These are phyloP conservation scores for Dimargaris verticillata DNA, from an alignment of 192 early-diverging fungal species.

Conservation along the genomic window DNA sequence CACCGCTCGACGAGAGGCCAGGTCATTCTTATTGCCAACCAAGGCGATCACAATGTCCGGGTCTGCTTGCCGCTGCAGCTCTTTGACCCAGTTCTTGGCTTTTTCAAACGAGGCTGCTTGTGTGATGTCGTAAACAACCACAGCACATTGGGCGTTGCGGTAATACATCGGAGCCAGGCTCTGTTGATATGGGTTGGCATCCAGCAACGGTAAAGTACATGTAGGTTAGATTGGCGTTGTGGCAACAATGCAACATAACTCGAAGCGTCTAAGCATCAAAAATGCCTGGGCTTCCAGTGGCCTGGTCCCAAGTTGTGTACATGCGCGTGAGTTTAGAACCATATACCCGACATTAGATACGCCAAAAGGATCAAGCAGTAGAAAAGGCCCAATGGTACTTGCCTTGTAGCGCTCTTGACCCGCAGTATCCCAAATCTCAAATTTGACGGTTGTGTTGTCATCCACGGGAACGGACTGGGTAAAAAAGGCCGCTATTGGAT, in stretches of 20 bases:
- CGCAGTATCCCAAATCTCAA: slow-evolving; percentile 81
- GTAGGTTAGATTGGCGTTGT: no score
- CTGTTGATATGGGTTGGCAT: slow-evolving; percentile 11
- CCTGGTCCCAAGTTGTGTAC: no score
- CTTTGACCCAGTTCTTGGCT: slow-evolving; percentile 57
- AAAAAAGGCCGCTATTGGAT: slow-evolving; percentile 37
- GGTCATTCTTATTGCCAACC: slow-evolving; percentile 50
- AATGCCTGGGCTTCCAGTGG: no score
- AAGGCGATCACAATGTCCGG: slow-evolving; percentile 58
- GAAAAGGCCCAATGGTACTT: neutral
- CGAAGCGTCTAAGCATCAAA: no score
- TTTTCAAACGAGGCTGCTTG: slow-evolving; percentile 51
- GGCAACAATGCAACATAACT: no score
- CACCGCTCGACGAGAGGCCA: slow-evolving; percentile 46
- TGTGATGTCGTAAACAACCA: slow-evolving; percentile 61
- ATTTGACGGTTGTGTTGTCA: slow-evolving; percentile 79
- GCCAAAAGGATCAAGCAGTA: no score
- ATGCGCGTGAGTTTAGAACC: no score
- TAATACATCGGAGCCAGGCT: slow-evolving; percentile 63
- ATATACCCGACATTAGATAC: no score
- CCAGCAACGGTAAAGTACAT: no score
- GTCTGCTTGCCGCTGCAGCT: slow-evolving; percentile 53
- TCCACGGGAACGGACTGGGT: slow-evolving; percentile 74
- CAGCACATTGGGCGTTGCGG: slow-evolving; percentile 51
- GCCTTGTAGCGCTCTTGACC: slow-evolving; percentile 58